Evolutionary conservation across 1,284 basidiomycete species (phyloP).

Genomic region (Naganishia cerealis): DNA sequence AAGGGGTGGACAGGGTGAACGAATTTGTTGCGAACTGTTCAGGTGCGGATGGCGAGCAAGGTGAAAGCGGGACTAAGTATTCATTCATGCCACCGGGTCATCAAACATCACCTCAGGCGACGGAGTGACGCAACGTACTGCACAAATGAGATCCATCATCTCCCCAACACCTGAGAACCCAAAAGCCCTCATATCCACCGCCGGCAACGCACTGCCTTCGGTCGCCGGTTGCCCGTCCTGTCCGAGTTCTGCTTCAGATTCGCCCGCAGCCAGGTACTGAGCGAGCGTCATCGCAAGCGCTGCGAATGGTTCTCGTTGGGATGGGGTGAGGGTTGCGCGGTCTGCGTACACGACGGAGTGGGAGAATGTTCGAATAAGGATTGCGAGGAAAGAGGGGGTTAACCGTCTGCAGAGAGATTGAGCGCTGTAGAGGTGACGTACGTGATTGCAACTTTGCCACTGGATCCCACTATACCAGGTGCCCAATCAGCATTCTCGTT

Average conservation of each 20-base stretch:
- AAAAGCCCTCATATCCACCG: conserved; percentile 45
- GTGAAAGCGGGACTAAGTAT: background rate
- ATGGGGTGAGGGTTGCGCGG: conserved; percentile 17
- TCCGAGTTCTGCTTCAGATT: background rate
- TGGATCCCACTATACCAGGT: conserved; percentile 61
- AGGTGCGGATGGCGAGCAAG: background rate
- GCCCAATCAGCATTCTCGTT: conserved; percentile 11
- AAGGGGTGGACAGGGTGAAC: conserved; percentile 75
- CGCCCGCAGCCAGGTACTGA: conserved; percentile 44
- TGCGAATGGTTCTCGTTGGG: conserved; percentile 43
- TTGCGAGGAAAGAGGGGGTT: conserved; percentile 11
- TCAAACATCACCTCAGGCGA: too few species aligned
- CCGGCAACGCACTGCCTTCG: conserved; percentile 32
- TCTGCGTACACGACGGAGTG: conserved; percentile 6
- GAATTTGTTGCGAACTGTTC: conserved; percentile 80
- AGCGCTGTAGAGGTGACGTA: conserved; percentile 52
- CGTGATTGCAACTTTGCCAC: conserved; percentile 73
- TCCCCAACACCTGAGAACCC: conserved; percentile 45
- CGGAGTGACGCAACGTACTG: conserved; percentile 39
- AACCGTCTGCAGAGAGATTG: background rate
- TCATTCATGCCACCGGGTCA: too few species aligned
- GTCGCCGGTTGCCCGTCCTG: conserved; percentile 12
- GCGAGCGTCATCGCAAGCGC: conserved; percentile 46
- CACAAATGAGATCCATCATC: conserved; percentile 46
- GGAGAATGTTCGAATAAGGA: conserved; percentile 10